Evolutionary conservation across 176 grass and related monocot genomes (phyloP).

Genomic region (Zoysia pacifica): DNA sequence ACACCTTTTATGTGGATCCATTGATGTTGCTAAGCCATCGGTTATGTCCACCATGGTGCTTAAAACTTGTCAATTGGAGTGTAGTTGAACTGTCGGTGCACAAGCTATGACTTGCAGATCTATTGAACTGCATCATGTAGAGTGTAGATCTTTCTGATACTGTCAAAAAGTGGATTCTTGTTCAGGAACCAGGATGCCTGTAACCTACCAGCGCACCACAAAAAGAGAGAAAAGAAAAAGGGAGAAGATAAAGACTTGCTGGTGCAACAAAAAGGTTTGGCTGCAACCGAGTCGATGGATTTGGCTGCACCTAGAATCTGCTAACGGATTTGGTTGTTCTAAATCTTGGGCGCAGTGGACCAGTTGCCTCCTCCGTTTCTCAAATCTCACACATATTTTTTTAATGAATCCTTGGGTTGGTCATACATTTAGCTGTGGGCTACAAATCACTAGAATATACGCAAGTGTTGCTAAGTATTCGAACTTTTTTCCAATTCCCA

Average conservation of each 20-base stretch:
- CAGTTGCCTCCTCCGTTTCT: constrained; percentile 23
- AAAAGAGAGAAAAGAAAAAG: neutral
- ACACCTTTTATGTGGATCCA: neutral
- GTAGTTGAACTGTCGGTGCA: neutral
- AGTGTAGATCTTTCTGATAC: neutral
- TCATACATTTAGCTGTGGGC: constrained; percentile 7
- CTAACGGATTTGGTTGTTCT: constrained; percentile 30
- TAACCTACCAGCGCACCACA: neutral
- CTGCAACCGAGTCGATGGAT: constrained; percentile 19
- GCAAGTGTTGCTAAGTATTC: neutral
- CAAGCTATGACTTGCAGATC: constrained; percentile 10
- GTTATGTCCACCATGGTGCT: neutral
- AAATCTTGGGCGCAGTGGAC: constrained; percentile 18
- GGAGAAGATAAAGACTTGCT: neutral
- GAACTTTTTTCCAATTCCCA: too few relatives aligned
- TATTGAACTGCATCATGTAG: neutral
- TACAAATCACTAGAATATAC: constrained; percentile 2
- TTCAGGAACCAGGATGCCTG: constrained; percentile 5
- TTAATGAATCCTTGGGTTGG: neutral
- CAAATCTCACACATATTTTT: neutral
- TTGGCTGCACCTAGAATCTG: constrained; percentile 37
- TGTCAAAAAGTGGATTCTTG: constrained; percentile 15
- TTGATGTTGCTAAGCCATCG: neutral
- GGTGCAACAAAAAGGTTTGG: neutral
- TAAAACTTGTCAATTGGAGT: neutral